Base-by-base conservation (phyloP, 257 asterid genomes). In the Paraleonurus japonicus region DNA sequence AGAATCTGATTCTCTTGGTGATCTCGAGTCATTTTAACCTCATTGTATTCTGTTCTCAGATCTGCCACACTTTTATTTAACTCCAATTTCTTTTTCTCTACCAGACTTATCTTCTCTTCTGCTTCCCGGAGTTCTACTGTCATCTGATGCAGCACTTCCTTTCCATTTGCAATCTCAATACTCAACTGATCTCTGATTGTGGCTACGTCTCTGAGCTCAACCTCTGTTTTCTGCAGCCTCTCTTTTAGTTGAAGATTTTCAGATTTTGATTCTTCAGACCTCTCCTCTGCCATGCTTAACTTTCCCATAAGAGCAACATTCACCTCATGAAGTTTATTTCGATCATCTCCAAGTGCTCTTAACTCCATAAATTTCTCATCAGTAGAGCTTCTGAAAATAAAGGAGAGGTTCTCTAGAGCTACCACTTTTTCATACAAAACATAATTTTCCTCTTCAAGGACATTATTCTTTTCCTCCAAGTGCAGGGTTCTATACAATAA, bases 401-500 rank as follows among this genome's bases (percentile, higher is more conserved):
- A 41, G 41, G 91, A 87, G 58, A 84, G 81, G 67, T 76, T 80
- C 61, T 80, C 88, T 13, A 87, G 81, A 69, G 82, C 86, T 33
- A 90, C 47, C 59, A 84, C 79, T 72, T 90, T 78, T 45, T 77
- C 80, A 69, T 57, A 64, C 65, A 87, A 61, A 58, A 30, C 75
- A 75, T 59, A 27, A 65, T 87, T 85, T 79, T 90, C 96, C 86
- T 82, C 89, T 85, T 87, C 88, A 20, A 92, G 83, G 61, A 35
- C 67, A 61, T 32, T 59, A 43, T 65, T 79, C 53, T 80, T 85
- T 62, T 79, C 90, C 81, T 78, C 88, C 85, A 85, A 78, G 17
- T 45, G 64, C 41, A 22, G 63, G 62, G 83, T 54, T 70, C 76
- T 74, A 76, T 79, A 72, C 80, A 69, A 68, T 80, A 87, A 77